These are phyloP conservation scores for Psilocybe tampanensis DNA, from an alignment of 768 basidiomycete species.

Conservation along the genomic window DNA sequence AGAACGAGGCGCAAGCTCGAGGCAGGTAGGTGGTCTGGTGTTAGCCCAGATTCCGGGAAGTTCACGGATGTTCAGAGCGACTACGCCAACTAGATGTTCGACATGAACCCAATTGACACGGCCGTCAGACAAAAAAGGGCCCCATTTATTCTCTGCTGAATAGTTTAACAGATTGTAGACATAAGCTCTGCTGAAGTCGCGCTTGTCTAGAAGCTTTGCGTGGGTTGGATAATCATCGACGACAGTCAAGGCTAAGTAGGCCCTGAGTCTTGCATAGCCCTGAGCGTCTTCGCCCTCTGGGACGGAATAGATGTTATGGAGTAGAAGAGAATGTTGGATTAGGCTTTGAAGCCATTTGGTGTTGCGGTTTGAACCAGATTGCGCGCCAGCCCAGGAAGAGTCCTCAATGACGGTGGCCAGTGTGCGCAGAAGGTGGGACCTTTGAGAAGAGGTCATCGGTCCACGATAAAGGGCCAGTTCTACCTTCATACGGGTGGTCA, in stretches of 20 bases:
- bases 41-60: conserved; percentile 35
- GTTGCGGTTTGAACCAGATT: conserved; percentile 37
- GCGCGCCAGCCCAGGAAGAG: conserved; percentile 25
- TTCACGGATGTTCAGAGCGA: conserved; percentile 54
- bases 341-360: conserved; percentile 48
- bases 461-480: conserved; percentile 28
- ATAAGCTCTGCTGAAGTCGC: conserved; percentile 52
- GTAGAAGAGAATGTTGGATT: conserved; percentile 40
- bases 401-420: conserved; percentile 44
- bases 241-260: conserved; percentile 47
- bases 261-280: conserved; percentile 45
- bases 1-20: conserved; percentile 55
- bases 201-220: conserved; percentile 33
- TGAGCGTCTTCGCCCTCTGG: conserved; percentile 23
- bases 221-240: conserved; percentile 31
- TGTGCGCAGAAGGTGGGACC: conserved; percentile 36
- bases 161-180: conserved; percentile 73
- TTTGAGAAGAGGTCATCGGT: conserved; percentile 25
- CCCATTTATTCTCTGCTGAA: conserved; percentile 50
- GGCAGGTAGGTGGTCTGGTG: conserved; percentile 48
- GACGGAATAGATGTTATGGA: conserved; percentile 24
- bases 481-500: conserved; percentile 45
- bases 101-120: conserved; percentile 66
- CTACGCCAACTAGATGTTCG: conserved; percentile 58
- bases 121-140: conserved; percentile 51